Percentiles rank a stretch among this genome's conserved stretches.
phyloP scores from a whole-genome alignment of 441 rosid genomes.

The Adansonia gregorii region DNA sequence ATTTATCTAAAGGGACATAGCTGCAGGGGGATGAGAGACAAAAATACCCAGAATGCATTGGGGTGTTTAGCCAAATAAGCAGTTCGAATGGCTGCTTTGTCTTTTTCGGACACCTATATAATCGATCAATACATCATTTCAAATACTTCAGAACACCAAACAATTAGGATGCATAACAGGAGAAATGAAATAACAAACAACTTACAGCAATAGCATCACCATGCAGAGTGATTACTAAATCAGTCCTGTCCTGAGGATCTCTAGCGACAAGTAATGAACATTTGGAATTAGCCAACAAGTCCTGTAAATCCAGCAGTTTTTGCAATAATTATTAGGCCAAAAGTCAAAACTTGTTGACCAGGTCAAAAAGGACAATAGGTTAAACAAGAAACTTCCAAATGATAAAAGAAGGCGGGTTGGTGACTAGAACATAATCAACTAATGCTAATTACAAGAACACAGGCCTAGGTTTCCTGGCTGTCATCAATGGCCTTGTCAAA shows the following conservation, averaged over 20 bases:
- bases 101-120: conserved; percentile 65
- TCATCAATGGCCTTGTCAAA: background rate
- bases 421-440: background rate
- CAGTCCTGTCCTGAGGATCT: conserved; percentile 86
- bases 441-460: background rate
- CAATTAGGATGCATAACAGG: background rate
- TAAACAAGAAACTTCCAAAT: background rate
- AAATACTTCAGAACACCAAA: conserved; percentile 21
- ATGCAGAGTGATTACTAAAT: conserved; percentile 76
- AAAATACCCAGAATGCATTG: conserved; percentile 83
- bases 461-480: background rate
- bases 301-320: conserved; percentile 46
- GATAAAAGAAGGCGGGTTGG: background rate
- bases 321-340: conserved; percentile 7
- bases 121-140: conserved; percentile 19
- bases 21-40: conserved; percentile 23
- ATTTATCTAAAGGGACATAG: background rate
- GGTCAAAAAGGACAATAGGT: background rate
- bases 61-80: conserved; percentile 89
- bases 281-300: conserved; percentile 73
- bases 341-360: background rate
- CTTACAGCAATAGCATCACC: conserved; percentile 85
- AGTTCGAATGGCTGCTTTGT: conserved; percentile 60
- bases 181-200: conserved; percentile 19
- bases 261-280: conserved; percentile 83